phyloP scores from a whole-genome alignment of 306 rosid species.

The Cucurbita ficifolia region DNA sequence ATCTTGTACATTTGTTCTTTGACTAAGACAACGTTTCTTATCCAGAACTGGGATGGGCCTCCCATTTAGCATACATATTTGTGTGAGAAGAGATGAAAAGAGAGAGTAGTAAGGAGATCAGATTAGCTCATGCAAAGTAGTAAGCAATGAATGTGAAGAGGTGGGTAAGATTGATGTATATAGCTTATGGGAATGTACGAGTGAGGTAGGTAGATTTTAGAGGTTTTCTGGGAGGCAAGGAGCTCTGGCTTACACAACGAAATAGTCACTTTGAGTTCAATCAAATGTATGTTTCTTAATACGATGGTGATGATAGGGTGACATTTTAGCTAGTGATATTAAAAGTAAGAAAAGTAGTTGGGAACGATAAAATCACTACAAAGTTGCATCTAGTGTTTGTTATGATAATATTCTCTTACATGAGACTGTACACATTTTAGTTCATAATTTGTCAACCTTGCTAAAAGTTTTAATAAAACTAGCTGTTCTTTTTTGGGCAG shows the following conservation, averaged over 20 bases:
- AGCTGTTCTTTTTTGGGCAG: slow-evolving; percentile 28
- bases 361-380: not conserved
- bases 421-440: not conserved
- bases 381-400: not conserved
- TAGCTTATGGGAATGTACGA: not conserved
- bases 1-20: not conserved
- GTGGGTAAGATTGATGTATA: not conserved
- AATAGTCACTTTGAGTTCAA: not conserved
- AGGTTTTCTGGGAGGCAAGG: not conserved
- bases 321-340: not conserved
- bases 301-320: not conserved
- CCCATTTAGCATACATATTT: not conserved
- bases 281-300: not conserved
- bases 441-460: not conserved
- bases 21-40: not conserved
- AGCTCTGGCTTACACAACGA: not conserved
- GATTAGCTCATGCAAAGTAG: not conserved
- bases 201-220: not conserved
- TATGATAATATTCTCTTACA: not conserved
- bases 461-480: slow-evolving; percentile 11
- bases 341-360: not conserved
- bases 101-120: not conserved
- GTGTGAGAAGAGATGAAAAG: not conserved
- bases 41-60: not conserved
- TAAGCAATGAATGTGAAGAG: not conserved